Evolutionary conservation across 345 rosid species (phyloP), one percentile per base, ranked within the genome.

Genomic region (Populus tremula): DNA sequence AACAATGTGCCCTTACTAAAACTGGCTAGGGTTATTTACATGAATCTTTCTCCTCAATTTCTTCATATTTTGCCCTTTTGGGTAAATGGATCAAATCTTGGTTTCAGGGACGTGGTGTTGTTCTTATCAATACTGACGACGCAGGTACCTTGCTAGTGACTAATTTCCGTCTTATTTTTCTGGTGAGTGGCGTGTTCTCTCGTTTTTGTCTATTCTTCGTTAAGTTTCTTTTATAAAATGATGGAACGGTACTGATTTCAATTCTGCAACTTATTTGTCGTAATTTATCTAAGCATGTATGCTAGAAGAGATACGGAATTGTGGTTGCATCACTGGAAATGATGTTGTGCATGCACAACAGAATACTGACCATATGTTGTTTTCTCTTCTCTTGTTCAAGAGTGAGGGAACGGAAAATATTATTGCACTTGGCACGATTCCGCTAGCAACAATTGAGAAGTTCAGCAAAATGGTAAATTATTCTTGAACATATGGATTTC

Each of bases 141-240:
- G 97, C 97, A 2, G 98, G 99, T 71, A 92, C 90, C 38, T 86
- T 96, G 82, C 70, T 93, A 70, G 88, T 96, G 80, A 93, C 99
- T 14, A 96, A 96, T 83, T 96, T 90, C 78, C 98, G 99, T 69
- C 86, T 93, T 82, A 88, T 96, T 76, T 96, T 96, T 86, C 76
- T 96, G 91, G 99, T 96, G 81, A 87, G 96, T 84, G 43, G 33
- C 56, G 16, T 59, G 64, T 59, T 59, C 29, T 64, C 75, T 38
- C 21, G 5, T 25, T 31, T 20, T 25, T 31, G 6, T 36, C 47
- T 43, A 43, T 43, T 43, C 47, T 14, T 43, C 14, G 47, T 43
- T 2, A 43, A 43, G 47, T 11, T 10, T 33, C 36, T 33, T 33
- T 33, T 33, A 33, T 53, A 20, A 20, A 8, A 53, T 53, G 59